A percentile compares a stretch with the other conserved stretches of the same genome.
These are phyloP conservation scores for Casuarina glauca DNA, from an alignment of 306 rosid species.

Conservation along the genomic window DNA sequence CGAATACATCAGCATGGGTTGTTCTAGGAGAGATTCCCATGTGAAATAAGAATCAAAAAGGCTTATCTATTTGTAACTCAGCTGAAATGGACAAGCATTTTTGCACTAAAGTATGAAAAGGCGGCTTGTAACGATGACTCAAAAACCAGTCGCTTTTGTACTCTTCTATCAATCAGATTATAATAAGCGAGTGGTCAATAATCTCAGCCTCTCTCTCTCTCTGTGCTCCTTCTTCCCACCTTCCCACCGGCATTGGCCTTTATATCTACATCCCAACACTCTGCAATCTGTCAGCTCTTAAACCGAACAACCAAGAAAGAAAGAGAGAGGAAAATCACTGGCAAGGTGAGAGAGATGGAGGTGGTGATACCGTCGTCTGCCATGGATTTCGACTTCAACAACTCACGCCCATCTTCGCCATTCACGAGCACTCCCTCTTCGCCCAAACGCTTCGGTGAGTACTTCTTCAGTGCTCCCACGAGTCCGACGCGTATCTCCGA, in stretches of 20 bases:
- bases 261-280: no score
- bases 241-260: not conserved
- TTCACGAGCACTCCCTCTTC: slow-evolving; percentile 60
- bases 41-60: not conserved
- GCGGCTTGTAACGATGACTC: slow-evolving; percentile 17
- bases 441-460: slow-evolving; percentile 53
- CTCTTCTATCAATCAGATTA: no score
- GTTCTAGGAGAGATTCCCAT: not conserved
- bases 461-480: slow-evolving; percentile 68
- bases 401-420: slow-evolving; percentile 43
- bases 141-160: no score
- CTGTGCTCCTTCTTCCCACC: not conserved
- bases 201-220: slow-evolving; percentile 3
- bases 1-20: not conserved
- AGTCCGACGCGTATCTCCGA: slow-evolving; percentile 65
- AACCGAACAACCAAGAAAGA: no score
- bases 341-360: slow-evolving; percentile 40
- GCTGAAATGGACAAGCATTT: not conserved
- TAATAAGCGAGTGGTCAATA: slow-evolving; percentile 27
- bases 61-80: not conserved
- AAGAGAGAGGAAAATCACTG: not conserved
- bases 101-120: slow-evolving; percentile 26
- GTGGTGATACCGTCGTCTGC: slow-evolving; percentile 43
- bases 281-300: no score
- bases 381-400: slow-evolving; percentile 56